phyloP scores from a whole-genome alignment of 2,329 filamentous ascomycete species.

The Penicillium sp. region DNA sequence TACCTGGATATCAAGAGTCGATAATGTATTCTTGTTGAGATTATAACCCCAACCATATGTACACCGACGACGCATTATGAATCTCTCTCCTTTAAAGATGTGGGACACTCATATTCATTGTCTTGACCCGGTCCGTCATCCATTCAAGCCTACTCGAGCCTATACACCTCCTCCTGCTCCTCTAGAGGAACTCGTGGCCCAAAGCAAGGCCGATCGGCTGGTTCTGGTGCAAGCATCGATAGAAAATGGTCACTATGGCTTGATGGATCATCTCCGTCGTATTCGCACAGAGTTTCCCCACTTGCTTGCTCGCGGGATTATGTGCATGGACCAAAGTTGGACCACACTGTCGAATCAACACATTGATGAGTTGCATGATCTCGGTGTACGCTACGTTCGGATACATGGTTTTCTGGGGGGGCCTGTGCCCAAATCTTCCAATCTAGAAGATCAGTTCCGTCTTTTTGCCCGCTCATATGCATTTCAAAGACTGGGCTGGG shows the following conservation, averaged over 20 bases:
- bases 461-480: slow-evolving; percentile 17
- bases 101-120: slow-evolving; percentile 25
- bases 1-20: not conserved
- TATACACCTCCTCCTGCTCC: slow-evolving; percentile 21
- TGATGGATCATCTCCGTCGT: slow-evolving; percentile 16
- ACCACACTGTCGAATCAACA: not conserved
- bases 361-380: slow-evolving; percentile 8
- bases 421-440: not conserved
- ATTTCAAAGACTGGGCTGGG: slow-evolving; percentile 12
- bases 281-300: slow-evolving; percentile 18
- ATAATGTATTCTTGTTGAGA: not conserved
- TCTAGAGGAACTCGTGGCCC: slow-evolving; percentile 7
- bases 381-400: slow-evolving; percentile 16
- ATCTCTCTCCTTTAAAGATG: not conserved
- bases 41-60: not conserved
- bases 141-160: slow-evolving; percentile 20
- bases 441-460: slow-evolving; percentile 10
- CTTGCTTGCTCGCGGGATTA: slow-evolving; percentile 16
- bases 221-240: slow-evolving; percentile 22
- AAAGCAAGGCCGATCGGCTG: slow-evolving; percentile 5
- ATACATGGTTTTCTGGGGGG: slow-evolving; percentile 14
- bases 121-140: slow-evolving; percentile 18
- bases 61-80: not conserved
- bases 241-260: slow-evolving; percentile 12
- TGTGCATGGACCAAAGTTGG: slow-evolving; percentile 20